These are phyloP conservation scores for Chaetoceros tenuissimus DNA, from an alignment of 108 stramenopile genomes.

Conservation along the genomic window DNA sequence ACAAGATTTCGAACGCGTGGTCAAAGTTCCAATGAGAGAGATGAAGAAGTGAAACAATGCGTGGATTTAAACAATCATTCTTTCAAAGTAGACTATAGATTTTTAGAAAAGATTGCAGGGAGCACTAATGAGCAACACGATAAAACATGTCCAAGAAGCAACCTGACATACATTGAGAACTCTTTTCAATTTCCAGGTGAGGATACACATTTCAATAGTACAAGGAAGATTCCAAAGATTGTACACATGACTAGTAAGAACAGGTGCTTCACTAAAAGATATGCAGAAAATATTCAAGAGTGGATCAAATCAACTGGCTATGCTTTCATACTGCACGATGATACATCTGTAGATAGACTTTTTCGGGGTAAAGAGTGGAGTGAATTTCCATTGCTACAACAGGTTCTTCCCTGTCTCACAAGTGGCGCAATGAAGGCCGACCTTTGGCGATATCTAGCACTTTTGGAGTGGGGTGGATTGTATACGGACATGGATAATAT, in stretches of 20 bases:
- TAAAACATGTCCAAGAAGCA: neutral
- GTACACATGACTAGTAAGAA: conserved; percentile 50
- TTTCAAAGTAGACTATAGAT: neutral
- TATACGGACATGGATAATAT: too few species aligned
- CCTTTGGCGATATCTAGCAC: conserved; percentile 53
- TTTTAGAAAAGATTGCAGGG: neutral
- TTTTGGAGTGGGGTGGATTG: conserved; percentile 52
- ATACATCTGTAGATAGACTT: conserved; percentile 43
- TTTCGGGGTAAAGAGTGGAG: too few species aligned
- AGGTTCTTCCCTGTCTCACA: conserved; percentile 27
- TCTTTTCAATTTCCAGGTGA: neutral
- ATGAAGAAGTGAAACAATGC: neutral
- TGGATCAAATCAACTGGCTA: conserved; percentile 44
- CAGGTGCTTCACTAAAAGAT: conserved; percentile 28
- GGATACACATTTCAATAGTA: too few species aligned
- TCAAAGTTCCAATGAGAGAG: neutral
- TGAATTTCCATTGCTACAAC: conserved; percentile 48
- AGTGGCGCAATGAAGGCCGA: conserved; percentile 48
- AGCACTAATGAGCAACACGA: neutral
- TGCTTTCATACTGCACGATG: conserved; percentile 56
- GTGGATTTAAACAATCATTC: neutral
- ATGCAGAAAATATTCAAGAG: conserved; percentile 20
- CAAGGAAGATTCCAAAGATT: conserved; percentile 40
- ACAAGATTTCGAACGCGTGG: neutral
- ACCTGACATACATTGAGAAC: too few species aligned